Conservation (phyloP, 2,329 filamentous ascomycete genomes). For the Cercospora zeae-maydis region DNA sequence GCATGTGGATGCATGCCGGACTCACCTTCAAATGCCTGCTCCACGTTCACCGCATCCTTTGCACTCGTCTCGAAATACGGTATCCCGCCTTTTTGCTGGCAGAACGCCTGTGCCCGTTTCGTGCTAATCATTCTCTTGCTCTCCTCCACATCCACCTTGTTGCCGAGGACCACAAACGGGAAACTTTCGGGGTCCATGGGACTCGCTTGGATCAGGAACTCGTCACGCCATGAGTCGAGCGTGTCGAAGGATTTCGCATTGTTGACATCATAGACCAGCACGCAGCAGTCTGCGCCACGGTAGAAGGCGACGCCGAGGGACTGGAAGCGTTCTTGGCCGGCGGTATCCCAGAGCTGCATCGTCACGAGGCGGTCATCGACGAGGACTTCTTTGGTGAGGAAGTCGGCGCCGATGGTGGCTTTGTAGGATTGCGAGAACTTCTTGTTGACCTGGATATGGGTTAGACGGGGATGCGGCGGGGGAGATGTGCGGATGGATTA, state of each 20-base stretch:
- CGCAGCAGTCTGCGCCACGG: constrained; percentile 94
- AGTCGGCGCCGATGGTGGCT: constrained; percentile 97
- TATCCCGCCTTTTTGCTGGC: constrained; percentile 93
- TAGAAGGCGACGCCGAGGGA: constrained; percentile 97
- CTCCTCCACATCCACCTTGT: constrained; percentile 99
- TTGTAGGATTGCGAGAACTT: constrained; percentile 99
- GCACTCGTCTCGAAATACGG: constrained; percentile 99
- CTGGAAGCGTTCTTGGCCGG: constrained; percentile 95
- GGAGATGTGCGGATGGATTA: constrained; percentile 37
- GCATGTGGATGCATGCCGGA: background rate
- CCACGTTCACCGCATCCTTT: constrained; percentile 97
- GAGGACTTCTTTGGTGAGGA: constrained; percentile 94
- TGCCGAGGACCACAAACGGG: constrained; percentile 95
- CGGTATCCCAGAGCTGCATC: constrained; percentile 99
- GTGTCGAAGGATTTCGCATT: constrained; percentile 99
- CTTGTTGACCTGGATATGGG: constrained; percentile 80
- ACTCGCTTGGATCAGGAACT: constrained; percentile 95
- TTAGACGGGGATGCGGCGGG: constrained; percentile 9
- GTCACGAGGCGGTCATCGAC: constrained; percentile 97
- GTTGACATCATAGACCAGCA: constrained; percentile 97
- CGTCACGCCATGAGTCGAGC: constrained; percentile 95
- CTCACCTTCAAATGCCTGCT: constrained; percentile 70
- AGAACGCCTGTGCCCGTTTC: constrained; percentile 95
- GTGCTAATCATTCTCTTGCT: constrained; percentile 94
- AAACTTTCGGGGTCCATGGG: constrained; percentile 96